These are phyloP conservation scores for Malus hybrid DNA, from an alignment of 331 rosid species.

Conservation along the genomic window DNA sequence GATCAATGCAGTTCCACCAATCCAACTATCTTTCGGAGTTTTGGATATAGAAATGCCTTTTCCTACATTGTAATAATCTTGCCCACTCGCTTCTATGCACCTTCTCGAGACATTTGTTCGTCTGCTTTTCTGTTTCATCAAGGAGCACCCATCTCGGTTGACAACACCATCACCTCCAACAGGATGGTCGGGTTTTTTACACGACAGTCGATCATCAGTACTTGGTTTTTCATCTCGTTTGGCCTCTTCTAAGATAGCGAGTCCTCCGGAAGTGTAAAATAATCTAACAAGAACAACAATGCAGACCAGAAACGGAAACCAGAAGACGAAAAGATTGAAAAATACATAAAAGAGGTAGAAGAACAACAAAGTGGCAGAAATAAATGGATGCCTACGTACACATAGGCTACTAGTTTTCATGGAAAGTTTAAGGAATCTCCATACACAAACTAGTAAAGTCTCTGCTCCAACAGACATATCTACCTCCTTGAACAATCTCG, in stretches of 20 bases:
- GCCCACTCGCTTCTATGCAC: constrained; percentile 23
- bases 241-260: constrained; percentile 24
- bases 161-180: constrained; percentile 10
- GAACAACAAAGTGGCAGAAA: constrained; percentile 24
- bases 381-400: constrained; percentile 39
- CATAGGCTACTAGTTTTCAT: constrained; percentile 26
- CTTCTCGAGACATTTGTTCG: constrained; percentile 33
- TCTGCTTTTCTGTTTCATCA: constrained; percentile 37
- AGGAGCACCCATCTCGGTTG: constrained; percentile 15
- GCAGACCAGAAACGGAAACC: constrained; percentile 53
- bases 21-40: constrained; percentile 11
- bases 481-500: neutral
- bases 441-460: constrained; percentile 27
- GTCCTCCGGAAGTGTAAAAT: constrained; percentile 69
- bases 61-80: constrained; percentile 17
- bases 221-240: constrained; percentile 13
- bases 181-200: neutral
- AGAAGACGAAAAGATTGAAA: constrained; percentile 40
- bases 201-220: neutral
- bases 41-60: constrained; percentile 8
- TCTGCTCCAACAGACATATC: constrained; percentile 57
- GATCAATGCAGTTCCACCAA: neutral
- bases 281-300: constrained; percentile 41
- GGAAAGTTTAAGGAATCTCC: constrained; percentile 29
- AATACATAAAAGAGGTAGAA: constrained; percentile 34